phyloP scores from a whole-genome alignment of 352 stramenopile species.

The Phytophthora tentaculata region DNA sequence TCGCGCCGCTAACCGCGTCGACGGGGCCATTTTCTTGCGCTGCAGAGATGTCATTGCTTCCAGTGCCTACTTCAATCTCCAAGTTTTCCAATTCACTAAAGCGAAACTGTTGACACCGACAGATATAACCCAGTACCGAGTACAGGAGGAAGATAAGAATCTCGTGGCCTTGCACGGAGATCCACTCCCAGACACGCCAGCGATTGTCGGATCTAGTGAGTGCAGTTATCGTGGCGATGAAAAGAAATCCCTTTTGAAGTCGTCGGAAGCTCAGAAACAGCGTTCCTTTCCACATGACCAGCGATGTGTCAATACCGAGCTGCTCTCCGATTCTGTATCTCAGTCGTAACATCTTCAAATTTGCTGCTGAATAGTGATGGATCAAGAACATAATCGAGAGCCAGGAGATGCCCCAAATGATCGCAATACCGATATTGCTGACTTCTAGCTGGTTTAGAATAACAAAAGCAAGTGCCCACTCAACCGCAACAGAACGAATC shows the following conservation, averaged over 20 bases:
- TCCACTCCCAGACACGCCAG: slow-evolving; percentile 44
- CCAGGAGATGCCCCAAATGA: slow-evolving; percentile 62
- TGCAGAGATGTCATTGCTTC: neutral
- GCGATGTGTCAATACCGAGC: slow-evolving; percentile 48
- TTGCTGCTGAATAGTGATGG: slow-evolving; percentile 64
- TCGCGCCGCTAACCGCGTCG: slow-evolving; percentile 12
- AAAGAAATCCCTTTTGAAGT: slow-evolving; percentile 53
- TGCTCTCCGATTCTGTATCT: slow-evolving; percentile 59
- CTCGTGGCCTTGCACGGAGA: slow-evolving; percentile 48
- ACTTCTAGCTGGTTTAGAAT: slow-evolving; percentile 51
- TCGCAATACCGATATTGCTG: slow-evolving; percentile 47
- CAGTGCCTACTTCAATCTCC: slow-evolving; percentile 13
- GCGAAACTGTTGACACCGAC: slow-evolving; percentile 62
- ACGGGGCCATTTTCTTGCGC: slow-evolving; percentile 5
- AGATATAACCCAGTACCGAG: slow-evolving; percentile 52
- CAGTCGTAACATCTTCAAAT: slow-evolving; percentile 68
- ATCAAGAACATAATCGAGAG: slow-evolving; percentile 56
- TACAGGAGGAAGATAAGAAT: slow-evolving; percentile 49
- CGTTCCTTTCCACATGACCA: slow-evolving; percentile 61
- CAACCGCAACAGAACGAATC: slow-evolving; percentile 52
- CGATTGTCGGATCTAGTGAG: slow-evolving; percentile 41
- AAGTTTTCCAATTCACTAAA: slow-evolving; percentile 49
- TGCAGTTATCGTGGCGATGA: slow-evolving; percentile 48
- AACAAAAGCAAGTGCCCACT: slow-evolving; percentile 52
- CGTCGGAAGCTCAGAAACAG: slow-evolving; percentile 63